phyloP scores from a whole-genome alignment of 1,284 basidiomycete genomes.

The Cryptococcus hybrid region DNA sequence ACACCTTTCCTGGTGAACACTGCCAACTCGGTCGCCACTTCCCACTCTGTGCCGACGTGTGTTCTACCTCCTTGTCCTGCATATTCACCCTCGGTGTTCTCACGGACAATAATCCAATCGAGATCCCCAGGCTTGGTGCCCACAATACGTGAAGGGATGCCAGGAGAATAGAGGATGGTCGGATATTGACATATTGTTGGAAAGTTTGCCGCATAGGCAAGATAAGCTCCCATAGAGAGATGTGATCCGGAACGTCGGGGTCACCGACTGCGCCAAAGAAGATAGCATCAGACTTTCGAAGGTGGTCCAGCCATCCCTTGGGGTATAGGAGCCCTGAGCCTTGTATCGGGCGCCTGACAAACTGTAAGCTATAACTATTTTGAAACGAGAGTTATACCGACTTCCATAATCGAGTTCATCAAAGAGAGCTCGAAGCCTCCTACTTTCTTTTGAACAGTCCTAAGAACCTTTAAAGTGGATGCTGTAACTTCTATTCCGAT shows the following conservation, averaged over 20 bases:
- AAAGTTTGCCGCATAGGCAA: conserved; percentile 57
- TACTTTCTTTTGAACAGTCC: conserved; percentile 25
- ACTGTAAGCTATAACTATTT: background rate
- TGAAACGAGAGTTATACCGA: background rate
- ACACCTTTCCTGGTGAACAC: conserved; percentile 56
- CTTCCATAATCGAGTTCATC: conserved; percentile 50
- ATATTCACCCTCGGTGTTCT: conserved; percentile 62
- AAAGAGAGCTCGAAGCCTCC: conserved; percentile 42
- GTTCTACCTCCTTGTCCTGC: conserved; percentile 56
- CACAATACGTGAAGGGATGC: conserved; percentile 54
- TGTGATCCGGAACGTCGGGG: conserved; percentile 56
- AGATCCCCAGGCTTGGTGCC: conserved; percentile 41
- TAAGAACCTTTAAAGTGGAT: conserved; percentile 46
- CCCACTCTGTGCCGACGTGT: conserved; percentile 45
- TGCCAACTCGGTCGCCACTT: conserved; percentile 50
- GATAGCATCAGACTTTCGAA: conserved; percentile 46
- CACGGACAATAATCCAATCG: conserved; percentile 57
- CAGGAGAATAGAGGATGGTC: conserved; percentile 57
- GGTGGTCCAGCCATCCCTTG: conserved; percentile 42
- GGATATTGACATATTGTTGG: conserved; percentile 59
- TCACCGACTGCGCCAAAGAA: conserved; percentile 51
- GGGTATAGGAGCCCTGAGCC: conserved; percentile 45
- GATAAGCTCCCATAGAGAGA: conserved; percentile 57
- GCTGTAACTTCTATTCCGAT: conserved; percentile 56
- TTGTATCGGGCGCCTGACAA: conserved; percentile 26